A percentile compares a stretch with the other conserved stretches of the same genome.
Conservation (phyloP, 352 stramenopile genomes). For the Pythium chondricola region DNA sequence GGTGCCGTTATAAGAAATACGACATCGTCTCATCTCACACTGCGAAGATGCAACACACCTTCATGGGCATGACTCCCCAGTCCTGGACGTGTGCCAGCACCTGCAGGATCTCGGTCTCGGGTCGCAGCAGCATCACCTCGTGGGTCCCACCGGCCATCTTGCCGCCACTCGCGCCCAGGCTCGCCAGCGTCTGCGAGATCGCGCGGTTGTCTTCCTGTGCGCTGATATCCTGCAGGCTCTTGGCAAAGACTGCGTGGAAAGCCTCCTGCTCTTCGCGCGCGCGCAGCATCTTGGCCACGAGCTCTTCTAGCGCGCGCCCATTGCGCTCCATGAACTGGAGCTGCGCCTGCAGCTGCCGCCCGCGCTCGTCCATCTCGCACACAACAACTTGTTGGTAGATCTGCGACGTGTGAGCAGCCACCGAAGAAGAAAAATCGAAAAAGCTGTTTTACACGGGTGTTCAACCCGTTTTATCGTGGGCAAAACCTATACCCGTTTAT, state of each 20-base stretch:
- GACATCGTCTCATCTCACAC: too few relatives aligned
- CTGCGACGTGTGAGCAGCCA: conserved; percentile 17
- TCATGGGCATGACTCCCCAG: conserved; percentile 77
- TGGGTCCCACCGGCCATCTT: conserved; percentile 62
- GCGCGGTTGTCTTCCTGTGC: conserved; percentile 45
- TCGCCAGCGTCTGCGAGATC: conserved; percentile 43
- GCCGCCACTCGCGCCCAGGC: conserved; percentile 37
- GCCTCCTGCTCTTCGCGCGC: conserved; percentile 60
- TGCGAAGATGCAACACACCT: too few relatives aligned
- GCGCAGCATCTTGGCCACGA: conserved; percentile 59
- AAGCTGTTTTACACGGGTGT: too few relatives aligned
- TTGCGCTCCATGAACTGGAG: conserved; percentile 83
- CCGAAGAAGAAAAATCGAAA: not conserved
- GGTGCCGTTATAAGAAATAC: too few relatives aligned
- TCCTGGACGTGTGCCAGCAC: conserved; percentile 73
- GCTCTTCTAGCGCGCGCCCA: conserved; percentile 61
- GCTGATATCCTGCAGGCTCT: conserved; percentile 52
- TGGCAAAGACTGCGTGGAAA: conserved; percentile 47
- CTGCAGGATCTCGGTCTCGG: conserved; percentile 64
- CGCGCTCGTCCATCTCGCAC: conserved; percentile 38
- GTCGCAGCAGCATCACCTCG: conserved; percentile 67
- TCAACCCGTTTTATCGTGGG: not conserved
- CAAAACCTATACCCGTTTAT: not conserved
- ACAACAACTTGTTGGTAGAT: not conserved
- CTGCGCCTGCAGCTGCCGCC: conserved; percentile 39